Evolutionary conservation across 73 alveolate genomes (phyloP), one percentile per base, ranked within the genome.

Genomic region (Stentor coeruleus): DNA sequence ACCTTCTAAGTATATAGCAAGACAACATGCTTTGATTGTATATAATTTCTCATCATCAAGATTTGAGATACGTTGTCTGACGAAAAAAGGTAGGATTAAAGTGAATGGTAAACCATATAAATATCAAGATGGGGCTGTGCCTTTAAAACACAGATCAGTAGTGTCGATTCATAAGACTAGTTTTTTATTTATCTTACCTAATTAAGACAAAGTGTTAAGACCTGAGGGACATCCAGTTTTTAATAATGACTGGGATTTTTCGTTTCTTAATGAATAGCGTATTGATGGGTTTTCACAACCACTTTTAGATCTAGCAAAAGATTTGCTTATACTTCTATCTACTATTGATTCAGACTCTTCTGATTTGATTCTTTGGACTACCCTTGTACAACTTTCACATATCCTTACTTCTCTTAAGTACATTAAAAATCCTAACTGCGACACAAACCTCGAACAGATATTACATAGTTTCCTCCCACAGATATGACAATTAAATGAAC

Each of bases 51-150:
- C 26, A 40, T 15, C 15, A 1, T 39, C 26, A 31, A 75, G 83
- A 37, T 75, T 75, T 2, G 83, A 75, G 39, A 75, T 75, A 14
- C 26, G 72, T 20, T 37, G 59, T 2, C 2, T 75, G 28, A 75
- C 74, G 74, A 31, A 75, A 3, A 75, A 75, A 75, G 83, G 83
- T 15, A 14, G 72, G 28, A 35, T 75, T 14, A 75, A 75, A 38
- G 83, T 75, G 6, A 39, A 75, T 35, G 83, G 83, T 20, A 75
- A 75, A 2, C 35, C 38, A n/a, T 75, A 75, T 66, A 75, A 35
- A 38, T 39, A n/a, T 37, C 59, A 75, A 75, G 83, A 75, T 38
- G 74, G 74, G 26, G 83, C 83, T n/a, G 66, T 75, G 30, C 83
- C 72, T n/a, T 75, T 75, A 35, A 75, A 75, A 37, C 59, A 40